phyloP scores from a whole-genome alignment of 495 filamentous ascomycete genomes.

The Penicillium odoratum region DNA sequence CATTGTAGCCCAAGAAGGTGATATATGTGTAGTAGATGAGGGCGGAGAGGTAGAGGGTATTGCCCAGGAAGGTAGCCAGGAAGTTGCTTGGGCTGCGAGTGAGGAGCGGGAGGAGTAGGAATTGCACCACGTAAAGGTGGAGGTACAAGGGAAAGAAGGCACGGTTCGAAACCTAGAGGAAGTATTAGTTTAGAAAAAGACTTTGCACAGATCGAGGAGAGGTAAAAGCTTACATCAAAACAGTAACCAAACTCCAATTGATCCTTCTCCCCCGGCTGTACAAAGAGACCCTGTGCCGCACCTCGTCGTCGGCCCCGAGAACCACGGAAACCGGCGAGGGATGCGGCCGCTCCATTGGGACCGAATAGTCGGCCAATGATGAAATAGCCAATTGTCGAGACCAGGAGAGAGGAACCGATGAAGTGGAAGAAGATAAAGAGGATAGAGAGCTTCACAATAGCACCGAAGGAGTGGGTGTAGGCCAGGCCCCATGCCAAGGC shows the following conservation, averaged over 20 bases:
- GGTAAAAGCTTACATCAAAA: slow-evolving; percentile 59
- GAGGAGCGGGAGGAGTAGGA: slow-evolving; percentile 64
- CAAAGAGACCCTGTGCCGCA: slow-evolving; percentile 58
- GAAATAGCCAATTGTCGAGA: slow-evolving; percentile 65
- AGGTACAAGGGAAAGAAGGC: slow-evolving; percentile 76
- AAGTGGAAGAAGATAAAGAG: slow-evolving; percentile 71
- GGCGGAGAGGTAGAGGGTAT: slow-evolving; percentile 70
- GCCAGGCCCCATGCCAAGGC: slow-evolving; percentile 73
- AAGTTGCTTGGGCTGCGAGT: slow-evolving; percentile 45
- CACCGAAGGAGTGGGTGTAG: slow-evolving; percentile 57
- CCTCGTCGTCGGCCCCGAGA: slow-evolving; percentile 49
- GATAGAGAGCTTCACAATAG: slow-evolving; percentile 59
- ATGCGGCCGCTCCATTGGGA: slow-evolving; percentile 46
- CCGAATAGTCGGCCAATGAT: slow-evolving; percentile 64
- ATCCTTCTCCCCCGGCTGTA: slow-evolving; percentile 54
- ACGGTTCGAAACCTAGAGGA: slow-evolving; percentile 62
- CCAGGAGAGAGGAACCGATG: slow-evolving; percentile 58
- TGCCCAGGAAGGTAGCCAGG: slow-evolving; percentile 67
- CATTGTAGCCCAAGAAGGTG: slow-evolving; percentile 75
- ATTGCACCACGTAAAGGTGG: slow-evolving; percentile 72
- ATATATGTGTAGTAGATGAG: slow-evolving; percentile 70
- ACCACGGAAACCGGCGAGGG: slow-evolving; percentile 41
- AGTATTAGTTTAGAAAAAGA: neutral
- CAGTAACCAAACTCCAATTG: slow-evolving; percentile 76
- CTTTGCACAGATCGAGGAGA: neutral